phyloP scores from a whole-genome alignment of 1,284 basidiomycete species.

The Trametes versicolor region DNA sequence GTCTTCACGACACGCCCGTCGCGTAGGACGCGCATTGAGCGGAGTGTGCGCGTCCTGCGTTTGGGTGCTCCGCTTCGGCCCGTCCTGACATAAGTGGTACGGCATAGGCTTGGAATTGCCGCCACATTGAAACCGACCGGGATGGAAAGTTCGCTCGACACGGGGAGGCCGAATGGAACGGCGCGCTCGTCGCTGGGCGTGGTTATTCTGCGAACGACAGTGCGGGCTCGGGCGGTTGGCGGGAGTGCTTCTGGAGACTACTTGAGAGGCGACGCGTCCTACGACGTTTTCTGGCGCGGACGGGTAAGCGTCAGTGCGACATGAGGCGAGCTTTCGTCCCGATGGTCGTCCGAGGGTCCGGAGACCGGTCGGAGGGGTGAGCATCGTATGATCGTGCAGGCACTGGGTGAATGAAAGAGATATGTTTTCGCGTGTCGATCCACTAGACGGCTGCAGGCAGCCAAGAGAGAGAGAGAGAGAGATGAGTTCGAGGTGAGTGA shows the following conservation, averaged over 20 bases:
- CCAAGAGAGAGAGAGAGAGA: background rate
- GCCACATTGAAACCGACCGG: background rate
- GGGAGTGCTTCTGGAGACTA: conserved; percentile 1
- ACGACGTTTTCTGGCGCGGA: conserved; percentile 17
- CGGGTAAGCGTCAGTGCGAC: conserved; percentile 19
- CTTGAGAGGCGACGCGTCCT: conserved; percentile 20
- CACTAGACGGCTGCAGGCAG: background rate
- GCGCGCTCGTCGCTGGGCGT: background rate
- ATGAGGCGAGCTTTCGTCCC: conserved; percentile 14
- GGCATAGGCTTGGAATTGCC: background rate
- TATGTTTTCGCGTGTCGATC: no score
- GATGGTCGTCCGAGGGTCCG: conserved; percentile 2
- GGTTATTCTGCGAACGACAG: background rate
- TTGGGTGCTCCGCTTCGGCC: background rate
- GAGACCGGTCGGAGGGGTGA: conserved; percentile 7
- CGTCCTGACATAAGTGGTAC: background rate
- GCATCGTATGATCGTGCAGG: conserved; percentile 9
- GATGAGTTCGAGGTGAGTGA: background rate
- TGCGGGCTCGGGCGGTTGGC: background rate
- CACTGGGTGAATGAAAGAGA: no score
- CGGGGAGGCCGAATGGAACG: background rate
- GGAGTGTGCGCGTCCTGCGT: background rate
- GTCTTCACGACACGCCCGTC: conserved; percentile 1
- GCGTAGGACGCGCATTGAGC: conserved; percentile 4
- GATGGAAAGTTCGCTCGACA: background rate